These are phyloP conservation scores for Zychaea mexicana DNA, from an alignment of 371 early-diverging fungal genomes.

Conservation along the genomic window DNA sequence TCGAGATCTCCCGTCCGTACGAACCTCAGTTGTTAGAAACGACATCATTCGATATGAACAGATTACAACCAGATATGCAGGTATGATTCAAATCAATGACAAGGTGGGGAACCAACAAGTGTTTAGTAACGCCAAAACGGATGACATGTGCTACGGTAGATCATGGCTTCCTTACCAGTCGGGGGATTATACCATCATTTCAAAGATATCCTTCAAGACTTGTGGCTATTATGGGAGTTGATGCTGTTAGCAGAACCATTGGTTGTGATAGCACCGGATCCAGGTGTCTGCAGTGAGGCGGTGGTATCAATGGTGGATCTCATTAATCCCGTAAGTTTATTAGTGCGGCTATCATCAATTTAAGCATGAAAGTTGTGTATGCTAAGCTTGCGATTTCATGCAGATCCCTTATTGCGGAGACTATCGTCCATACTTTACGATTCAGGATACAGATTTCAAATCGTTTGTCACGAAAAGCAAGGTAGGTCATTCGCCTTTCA, in stretches of 20 bases:
- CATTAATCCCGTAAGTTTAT: constrained; percentile 82
- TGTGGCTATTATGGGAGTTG: constrained; percentile 95
- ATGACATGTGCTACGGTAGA: constrained; percentile 24
- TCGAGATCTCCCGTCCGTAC: constrained; percentile 75
- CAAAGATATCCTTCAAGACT: constrained; percentile 73
- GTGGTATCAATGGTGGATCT: constrained; percentile 87
- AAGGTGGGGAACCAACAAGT: neutral
- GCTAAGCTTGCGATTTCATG: neutral
- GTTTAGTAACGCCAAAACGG: neutral
- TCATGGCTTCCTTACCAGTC: constrained; percentile 72
- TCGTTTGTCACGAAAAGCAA: constrained; percentile 65
- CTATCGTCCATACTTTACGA: constrained; percentile 95
- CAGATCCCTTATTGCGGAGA: constrained; percentile 94
- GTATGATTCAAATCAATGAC: constrained; percentile 10
- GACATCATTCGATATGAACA: constrained; percentile 69
- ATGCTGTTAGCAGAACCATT: constrained; percentile 93
- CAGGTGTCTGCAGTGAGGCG: constrained; percentile 84
- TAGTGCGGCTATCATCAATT: too few species aligned
- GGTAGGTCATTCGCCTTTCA: constrained; percentile 31
- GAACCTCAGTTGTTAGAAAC: constrained; percentile 85
- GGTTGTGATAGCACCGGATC: constrained; percentile 87
- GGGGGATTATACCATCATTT: constrained; percentile 79
- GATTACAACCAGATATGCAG: constrained; percentile 69
- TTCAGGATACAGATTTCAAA: constrained; percentile 93
- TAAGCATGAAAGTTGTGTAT: neutral